Percentiles rank a stretch among this genome's conserved stretches.
Evolutionary conservation across 352 stramenopile genomes (phyloP).

Genomic region (Lagenidium giganteum): DNA sequence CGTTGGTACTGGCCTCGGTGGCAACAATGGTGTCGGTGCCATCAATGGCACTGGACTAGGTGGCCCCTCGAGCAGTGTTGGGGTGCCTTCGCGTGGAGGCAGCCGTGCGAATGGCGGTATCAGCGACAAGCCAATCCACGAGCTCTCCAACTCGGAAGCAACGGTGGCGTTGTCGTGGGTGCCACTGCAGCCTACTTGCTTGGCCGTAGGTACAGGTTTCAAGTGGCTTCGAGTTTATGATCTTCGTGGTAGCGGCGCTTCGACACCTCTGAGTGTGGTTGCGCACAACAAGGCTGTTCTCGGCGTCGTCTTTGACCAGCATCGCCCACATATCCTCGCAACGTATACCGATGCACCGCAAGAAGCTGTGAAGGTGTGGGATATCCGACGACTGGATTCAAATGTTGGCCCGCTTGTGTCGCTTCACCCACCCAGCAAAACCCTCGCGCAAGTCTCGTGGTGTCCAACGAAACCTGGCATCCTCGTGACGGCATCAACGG

Average conservation of each 20-base stretch:
- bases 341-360: constrained; percentile 82
- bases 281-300: constrained; percentile 83
- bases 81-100: neutral
- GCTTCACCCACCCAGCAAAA: constrained; percentile 69
- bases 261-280: constrained; percentile 72
- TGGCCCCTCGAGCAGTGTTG: constrained; percentile 2
- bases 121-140: constrained; percentile 61
- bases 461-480: constrained; percentile 79
- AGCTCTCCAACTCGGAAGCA: constrained; percentile 81
- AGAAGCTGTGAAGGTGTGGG: constrained; percentile 83
- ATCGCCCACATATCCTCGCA: constrained; percentile 75
- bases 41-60: neutral
- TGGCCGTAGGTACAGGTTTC: constrained; percentile 81
- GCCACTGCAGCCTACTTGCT: constrained; percentile 68
- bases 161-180: constrained; percentile 82
- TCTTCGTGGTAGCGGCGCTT: constrained; percentile 39
- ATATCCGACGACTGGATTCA: constrained; percentile 77
- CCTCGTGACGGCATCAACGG: constrained; percentile 63
- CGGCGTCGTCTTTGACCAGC: constrained; percentile 74
- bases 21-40: neutral
- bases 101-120: constrained; percentile 13
- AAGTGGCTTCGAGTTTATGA: constrained; percentile 88
- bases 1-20: constrained; percentile 1
- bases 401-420: constrained; percentile 59
- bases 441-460: constrained; percentile 74